A percentile compares a stretch with the other conserved stretches of the same genome.
phyloP scores from a whole-genome alignment of 2,329 filamentous ascomycete species.

The Helicocarpus griseus region DNA sequence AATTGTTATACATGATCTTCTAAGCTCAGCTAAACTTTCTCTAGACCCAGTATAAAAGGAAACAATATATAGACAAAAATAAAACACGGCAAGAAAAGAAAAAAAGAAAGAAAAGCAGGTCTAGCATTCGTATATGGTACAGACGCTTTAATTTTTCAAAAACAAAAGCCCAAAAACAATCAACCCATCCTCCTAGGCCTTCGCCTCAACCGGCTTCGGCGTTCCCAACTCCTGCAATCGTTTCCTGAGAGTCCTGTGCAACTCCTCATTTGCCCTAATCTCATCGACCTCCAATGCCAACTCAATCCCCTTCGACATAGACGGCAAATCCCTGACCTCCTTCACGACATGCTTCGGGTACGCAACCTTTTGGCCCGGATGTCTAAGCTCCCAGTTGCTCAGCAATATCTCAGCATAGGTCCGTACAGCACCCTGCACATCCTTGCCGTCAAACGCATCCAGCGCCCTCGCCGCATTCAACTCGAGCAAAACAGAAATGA shows the following conservation, averaged over 20 bases:
- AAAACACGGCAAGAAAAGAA: background rate
- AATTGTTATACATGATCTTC: background rate
- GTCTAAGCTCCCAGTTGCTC: constrained; percentile 21
- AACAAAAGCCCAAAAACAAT: no score
- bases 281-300: constrained; percentile 27
- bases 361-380: constrained; percentile 16
- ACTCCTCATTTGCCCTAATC: constrained; percentile 17
- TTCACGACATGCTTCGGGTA: background rate
- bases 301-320: constrained; percentile 34
- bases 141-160: background rate
- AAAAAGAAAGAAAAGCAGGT: constrained; percentile 4
- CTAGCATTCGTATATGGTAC: constrained; percentile 8
- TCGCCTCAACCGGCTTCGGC: constrained; percentile 41
- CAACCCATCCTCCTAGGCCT: background rate
- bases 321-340: constrained; percentile 17
- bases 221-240: constrained; percentile 39
- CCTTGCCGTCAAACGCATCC: constrained; percentile 27
- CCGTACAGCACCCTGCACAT: constrained; percentile 32
- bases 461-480: constrained; percentile 35
- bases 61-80: background rate
- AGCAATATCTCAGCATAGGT: constrained; percentile 31
- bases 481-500: constrained; percentile 36
- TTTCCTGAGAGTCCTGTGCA: constrained; percentile 18
- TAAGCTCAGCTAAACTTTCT: background rate
- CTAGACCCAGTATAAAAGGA: background rate